Evolutionary conservation across 148 eudicot species (phyloP).

Genomic region (Rhododendron vialii): DNA sequence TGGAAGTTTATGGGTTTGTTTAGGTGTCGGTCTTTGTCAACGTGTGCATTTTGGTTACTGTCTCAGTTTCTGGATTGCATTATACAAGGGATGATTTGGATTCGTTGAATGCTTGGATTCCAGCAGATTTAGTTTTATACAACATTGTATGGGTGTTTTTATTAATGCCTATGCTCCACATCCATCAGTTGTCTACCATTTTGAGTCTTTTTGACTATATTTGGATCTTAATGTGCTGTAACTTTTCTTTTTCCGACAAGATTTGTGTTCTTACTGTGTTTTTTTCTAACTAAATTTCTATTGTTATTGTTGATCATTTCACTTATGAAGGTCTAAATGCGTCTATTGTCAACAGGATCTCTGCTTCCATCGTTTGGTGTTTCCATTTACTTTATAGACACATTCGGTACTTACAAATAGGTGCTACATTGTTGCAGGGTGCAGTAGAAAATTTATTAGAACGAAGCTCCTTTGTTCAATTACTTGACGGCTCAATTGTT

Average conservation of each 20-base stretch:
- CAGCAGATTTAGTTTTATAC: background rate
- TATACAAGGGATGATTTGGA: background rate
- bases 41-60: background rate
- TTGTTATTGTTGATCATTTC: background rate
- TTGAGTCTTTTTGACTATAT: background rate
- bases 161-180: background rate
- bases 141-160: background rate
- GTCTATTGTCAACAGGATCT: background rate
- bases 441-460: constrained; percentile 31
- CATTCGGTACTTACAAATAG: background rate
- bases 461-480: constrained; percentile 22
- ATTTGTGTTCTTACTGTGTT: background rate
- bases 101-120: background rate
- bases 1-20: background rate
- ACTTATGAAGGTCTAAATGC: background rate
- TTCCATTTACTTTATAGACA: background rate
- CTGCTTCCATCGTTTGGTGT: background rate
- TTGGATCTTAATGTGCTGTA: background rate
- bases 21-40: background rate
- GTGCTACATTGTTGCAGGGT: constrained; percentile 11
- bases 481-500: constrained; percentile 27
- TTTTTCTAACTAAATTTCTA: background rate
- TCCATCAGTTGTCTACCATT: background rate
- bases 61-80: constrained; percentile 1
- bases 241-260: background rate